Evolutionary conservation across 1,139 yeast genomes (phyloP).

Genomic region (Geotrichum cucujoidarum): DNA sequence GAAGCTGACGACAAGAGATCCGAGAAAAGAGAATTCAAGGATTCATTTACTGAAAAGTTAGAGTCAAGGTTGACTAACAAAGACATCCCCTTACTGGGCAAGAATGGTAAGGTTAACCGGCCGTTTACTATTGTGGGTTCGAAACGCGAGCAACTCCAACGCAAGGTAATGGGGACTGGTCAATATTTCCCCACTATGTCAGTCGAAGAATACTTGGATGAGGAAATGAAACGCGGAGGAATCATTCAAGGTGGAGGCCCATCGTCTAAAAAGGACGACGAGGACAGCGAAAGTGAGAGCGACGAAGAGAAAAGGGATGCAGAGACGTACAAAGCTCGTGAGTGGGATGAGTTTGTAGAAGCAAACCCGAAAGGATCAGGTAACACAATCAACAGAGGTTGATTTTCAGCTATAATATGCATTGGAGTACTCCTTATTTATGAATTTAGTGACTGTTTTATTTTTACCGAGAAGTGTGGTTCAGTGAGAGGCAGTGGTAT

Average conservation of each 20-base stretch:
- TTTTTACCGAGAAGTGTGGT: constrained; percentile 17
- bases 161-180: constrained; percentile 83
- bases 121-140: constrained; percentile 74
- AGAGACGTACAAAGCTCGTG: constrained; percentile 61
- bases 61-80: constrained; percentile 13
- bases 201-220: constrained; percentile 84
- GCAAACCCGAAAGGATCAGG: constrained; percentile 79
- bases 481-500: constrained; percentile 15
- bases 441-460: background rate
- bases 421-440: background rate
- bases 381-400: constrained; percentile 59
- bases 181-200: constrained; percentile 92
- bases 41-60: constrained; percentile 13
- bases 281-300: constrained; percentile 49
- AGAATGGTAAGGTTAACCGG: constrained; percentile 67
- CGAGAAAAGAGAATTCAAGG: background rate
- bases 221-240: constrained; percentile 80
- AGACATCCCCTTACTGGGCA: constrained; percentile 34
- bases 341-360: constrained; percentile 93
- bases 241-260: constrained; percentile 52
- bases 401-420: background rate
- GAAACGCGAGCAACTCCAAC: constrained; percentile 51
- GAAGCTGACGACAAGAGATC: constrained; percentile 7
- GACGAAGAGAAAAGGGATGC: constrained; percentile 39
- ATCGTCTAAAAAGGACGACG: constrained; percentile 37